Percentiles rank a stretch among this genome's conserved stretches.
These are phyloP conservation scores for Tuber aestivum DNA, from an alignment of 495 filamentous ascomycete genomes.

Conservation along the genomic window DNA sequence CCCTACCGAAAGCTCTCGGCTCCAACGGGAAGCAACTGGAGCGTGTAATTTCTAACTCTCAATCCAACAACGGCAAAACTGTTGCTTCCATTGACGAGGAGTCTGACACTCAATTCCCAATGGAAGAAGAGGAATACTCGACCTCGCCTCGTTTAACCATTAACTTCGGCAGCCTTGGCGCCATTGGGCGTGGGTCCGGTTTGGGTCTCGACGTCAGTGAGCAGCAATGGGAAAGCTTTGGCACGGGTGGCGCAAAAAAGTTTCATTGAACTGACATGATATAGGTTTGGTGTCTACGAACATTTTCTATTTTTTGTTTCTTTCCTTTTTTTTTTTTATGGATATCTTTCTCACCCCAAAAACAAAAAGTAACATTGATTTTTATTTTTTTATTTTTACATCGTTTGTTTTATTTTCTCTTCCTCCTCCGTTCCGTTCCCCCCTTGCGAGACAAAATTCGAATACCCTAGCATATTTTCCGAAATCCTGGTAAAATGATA, in stretches of 20 bases:
- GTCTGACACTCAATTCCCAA: slow-evolving; percentile 39
- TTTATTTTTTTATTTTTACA: neutral
- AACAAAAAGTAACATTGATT: slow-evolving; percentile 3
- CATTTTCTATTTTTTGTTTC: neutral
- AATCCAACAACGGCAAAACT: slow-evolving; percentile 38
- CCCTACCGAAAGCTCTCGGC: slow-evolving; percentile 25
- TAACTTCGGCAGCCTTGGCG: slow-evolving; percentile 27
- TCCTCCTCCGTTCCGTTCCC: neutral
- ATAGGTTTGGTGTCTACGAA: neutral
- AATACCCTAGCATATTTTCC: neutral
- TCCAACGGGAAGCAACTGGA: slow-evolving; percentile 38
- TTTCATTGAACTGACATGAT: neutral
- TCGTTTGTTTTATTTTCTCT: neutral
- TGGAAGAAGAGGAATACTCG: slow-evolving; percentile 40
- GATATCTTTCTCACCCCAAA: neutral
- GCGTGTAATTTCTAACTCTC: slow-evolving; percentile 43
- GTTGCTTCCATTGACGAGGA: slow-evolving; percentile 43
- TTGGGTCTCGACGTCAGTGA: slow-evolving; percentile 36
- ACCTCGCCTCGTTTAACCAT: slow-evolving; percentile 22
- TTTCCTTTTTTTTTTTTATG: neutral
- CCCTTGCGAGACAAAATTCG: neutral
- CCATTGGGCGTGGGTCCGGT: slow-evolving; percentile 28
- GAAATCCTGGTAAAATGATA: neutral
- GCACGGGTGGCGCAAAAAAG: slow-evolving; percentile 1
- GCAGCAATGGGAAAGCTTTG: slow-evolving; percentile 33